These are phyloP conservation scores for Nowakowskiella sp. DNA, from an alignment of 192 early-diverging fungal species.

Conservation along the genomic window DNA sequence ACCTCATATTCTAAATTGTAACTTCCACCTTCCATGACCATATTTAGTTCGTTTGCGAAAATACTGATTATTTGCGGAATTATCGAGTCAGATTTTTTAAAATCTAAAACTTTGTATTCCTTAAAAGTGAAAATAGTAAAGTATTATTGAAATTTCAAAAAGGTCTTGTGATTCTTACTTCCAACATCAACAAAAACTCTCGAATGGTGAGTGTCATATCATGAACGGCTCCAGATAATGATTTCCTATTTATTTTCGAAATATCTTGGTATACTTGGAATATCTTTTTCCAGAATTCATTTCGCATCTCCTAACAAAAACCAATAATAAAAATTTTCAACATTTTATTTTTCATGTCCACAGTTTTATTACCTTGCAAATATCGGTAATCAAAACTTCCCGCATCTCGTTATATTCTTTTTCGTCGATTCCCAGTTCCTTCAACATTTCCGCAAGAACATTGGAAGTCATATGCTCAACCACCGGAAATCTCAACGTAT, in stretches of 20 bases:
- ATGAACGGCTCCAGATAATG: slow-evolving; percentile 7
- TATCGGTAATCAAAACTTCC: neutral
- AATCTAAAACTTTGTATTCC: slow-evolving; percentile 34
- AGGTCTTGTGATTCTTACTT: slow-evolving; percentile 8
- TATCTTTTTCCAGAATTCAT: slow-evolving; percentile 10
- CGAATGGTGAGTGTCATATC: slow-evolving; percentile 36
- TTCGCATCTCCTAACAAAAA: slow-evolving; percentile 16
- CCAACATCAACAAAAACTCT: slow-evolving; percentile 28
- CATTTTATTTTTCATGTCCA: neutral
- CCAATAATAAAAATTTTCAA: slow-evolving; percentile 4
- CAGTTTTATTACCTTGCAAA: neutral
- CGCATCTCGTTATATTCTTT: neutral
- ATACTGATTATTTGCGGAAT: slow-evolving; percentile 24
- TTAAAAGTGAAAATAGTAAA: slow-evolving; percentile 1
- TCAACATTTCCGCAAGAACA: slow-evolving; percentile 1
- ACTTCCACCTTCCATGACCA: slow-evolving; percentile 17
- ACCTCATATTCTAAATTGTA: slow-evolving; percentile 48
- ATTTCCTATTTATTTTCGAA: slow-evolving; percentile 4
- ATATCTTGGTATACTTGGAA: slow-evolving; percentile 22
- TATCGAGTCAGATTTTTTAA: slow-evolving; percentile 12
- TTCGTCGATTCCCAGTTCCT: neutral
- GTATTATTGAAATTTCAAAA: neutral
- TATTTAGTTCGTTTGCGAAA: slow-evolving; percentile 17
- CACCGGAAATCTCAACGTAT: too few relatives aligned
- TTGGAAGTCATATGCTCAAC: too few relatives aligned